Conservation (phyloP, 176 grass and related monocot species). For the Hsuehochloa calcarea region DNA sequence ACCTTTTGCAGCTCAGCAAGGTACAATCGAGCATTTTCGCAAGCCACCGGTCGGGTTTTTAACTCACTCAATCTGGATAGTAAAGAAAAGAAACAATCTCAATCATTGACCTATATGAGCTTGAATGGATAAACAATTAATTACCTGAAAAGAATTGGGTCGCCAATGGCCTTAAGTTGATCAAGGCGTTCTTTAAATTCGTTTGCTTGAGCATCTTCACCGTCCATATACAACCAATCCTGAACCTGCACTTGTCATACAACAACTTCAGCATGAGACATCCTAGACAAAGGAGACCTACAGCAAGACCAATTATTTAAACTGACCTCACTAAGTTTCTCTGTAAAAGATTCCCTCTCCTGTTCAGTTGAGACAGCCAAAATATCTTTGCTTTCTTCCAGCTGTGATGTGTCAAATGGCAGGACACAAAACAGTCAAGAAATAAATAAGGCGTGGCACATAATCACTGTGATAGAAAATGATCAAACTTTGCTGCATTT, state of each 20-base stretch:
- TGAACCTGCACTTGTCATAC: constrained; percentile 63
- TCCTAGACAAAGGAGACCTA: constrained; percentile 11
- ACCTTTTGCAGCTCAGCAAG: constrained; percentile 79
- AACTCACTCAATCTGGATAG: constrained; percentile 76
- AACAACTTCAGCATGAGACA: constrained; percentile 22
- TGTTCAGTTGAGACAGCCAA: constrained; percentile 86
- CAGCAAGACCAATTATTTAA: constrained; percentile 1
- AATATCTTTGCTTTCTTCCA: constrained; percentile 83
- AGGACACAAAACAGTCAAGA: constrained; percentile 37
- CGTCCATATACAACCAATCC: constrained; percentile 99
- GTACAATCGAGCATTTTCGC: constrained; percentile 70
- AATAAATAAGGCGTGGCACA: background rate
- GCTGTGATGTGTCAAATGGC: constrained; percentile 41
- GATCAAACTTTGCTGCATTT: background rate
- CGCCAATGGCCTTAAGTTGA: constrained; percentile 78
- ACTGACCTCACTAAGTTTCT: constrained; percentile 84
- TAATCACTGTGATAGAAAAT: background rate
- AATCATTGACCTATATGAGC: background rate
- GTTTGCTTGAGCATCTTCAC: constrained; percentile 87
- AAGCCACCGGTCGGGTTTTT: constrained; percentile 70
- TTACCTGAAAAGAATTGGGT: constrained; percentile 97
- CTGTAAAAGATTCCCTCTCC: constrained; percentile 68
- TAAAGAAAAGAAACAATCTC: constrained; percentile 12
- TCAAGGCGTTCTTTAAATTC: constrained; percentile 91
- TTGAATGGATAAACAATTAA: constrained; percentile 5